Evolutionary conservation across 1,284 basidiomycete species (phyloP), one percentile per base, ranked within the genome.

Genomic region (Cryptococcus sp.): DNA sequence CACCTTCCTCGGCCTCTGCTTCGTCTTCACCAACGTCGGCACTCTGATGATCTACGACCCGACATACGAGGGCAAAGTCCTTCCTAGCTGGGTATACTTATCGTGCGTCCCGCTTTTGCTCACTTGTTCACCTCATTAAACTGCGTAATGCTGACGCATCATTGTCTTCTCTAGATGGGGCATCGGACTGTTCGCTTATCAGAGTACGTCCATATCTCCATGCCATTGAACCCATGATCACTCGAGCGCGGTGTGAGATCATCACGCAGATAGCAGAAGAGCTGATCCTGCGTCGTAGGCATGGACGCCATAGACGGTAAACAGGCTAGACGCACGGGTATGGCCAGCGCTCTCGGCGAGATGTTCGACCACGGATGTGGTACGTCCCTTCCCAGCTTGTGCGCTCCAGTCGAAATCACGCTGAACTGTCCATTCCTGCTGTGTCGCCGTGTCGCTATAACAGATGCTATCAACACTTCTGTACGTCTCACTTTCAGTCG

Each of bases 241-340:
- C 27, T 31, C 27, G 27, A 31, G 10, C 13, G 8, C 31, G 13
- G 8, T 35, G 8, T 8, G 8, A 3, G 10, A 13, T 35, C 31
- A 13, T 10, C 8, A 35, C 10, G 31, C 10, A 35, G 5, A 13
- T 4, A 31, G 27, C 31, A 35, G 8, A 10, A 35, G 31, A 35
- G 31, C 31, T 35, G 31, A 35, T 8, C 8, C 31, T 13, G 31
- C 13, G 7, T 35, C 23, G 7, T 35, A 73, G 69, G 68, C 50
- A 77, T 78, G 75, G 77, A 82, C 62, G 77, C 80, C 10, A 78
- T 78, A 55, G 75, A 79, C 64, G 94, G 93, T 13, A 96, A 96
- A 78, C 95, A 99, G 80, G 95, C 95, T 15, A 83, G 95, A 54
- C 81, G 94, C 55, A 96, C 93, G 0, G 91, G 91, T 3, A 98